Conservation (phyloP, 2,329 filamentous ascomycete species). For the Botrytis elliptica region DNA sequence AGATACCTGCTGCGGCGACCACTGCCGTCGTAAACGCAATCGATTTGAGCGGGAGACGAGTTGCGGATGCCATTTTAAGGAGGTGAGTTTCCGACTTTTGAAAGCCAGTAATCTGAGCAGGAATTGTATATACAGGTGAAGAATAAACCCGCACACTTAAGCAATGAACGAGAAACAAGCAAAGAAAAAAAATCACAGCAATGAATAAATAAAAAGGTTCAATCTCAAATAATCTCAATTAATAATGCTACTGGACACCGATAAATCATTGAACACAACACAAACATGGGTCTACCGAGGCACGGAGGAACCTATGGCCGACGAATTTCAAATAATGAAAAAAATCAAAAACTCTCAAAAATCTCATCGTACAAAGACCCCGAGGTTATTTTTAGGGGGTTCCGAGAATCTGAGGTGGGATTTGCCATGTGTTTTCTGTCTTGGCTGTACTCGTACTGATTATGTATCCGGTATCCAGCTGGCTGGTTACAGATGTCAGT, state of each 20-base stretch:
- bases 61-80: constrained; percentile 37
- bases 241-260: neutral
- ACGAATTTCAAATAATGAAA: neutral
- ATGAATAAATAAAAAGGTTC: neutral
- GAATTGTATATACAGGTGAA: neutral
- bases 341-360: neutral
- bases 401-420: neutral
- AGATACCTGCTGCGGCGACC: constrained; percentile 28
- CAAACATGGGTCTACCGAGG: constrained; percentile 9
- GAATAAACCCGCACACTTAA: neutral
- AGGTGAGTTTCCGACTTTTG: neutral
- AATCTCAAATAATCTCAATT: neutral
- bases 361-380: neutral
- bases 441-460: neutral
- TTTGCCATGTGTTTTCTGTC: neutral
- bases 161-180: too few relatives aligned
- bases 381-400: neutral
- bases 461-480: neutral
- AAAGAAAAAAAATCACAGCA: neutral
- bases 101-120: neutral
- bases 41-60: constrained; percentile 34
- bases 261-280: neutral
- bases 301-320: constrained; percentile 10
- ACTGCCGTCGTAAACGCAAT: constrained; percentile 32
- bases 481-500: neutral